A percentile compares a stretch with the other conserved stretches of the same genome.
These are phyloP conservation scores for Penicillium samsonianum DNA, from an alignment of 495 filamentous ascomycete genomes.

Conservation along the genomic window DNA sequence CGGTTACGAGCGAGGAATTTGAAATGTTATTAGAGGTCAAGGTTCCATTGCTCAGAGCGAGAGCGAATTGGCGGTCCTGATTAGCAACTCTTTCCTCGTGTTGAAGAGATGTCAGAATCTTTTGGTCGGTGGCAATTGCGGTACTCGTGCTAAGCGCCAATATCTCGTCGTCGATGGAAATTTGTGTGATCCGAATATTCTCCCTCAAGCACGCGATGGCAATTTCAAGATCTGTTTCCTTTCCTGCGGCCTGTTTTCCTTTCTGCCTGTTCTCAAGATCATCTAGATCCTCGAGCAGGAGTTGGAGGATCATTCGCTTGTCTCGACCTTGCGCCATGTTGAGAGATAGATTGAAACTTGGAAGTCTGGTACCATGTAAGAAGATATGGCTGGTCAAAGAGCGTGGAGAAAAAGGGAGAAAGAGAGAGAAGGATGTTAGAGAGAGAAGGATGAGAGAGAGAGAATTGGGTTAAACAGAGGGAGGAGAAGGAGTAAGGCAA, in stretches of 20 bases:
- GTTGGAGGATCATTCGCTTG: not conserved
- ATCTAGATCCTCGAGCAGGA: not conserved
- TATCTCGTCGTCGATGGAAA: not conserved
- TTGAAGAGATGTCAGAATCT: not conserved
- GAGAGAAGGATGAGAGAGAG: not conserved
- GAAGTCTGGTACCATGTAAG: no score
- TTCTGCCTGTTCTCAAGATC: not conserved
- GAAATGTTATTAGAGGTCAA: not conserved
- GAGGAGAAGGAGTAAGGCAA: no score
- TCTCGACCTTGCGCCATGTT: not conserved
- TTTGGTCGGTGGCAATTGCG: slow-evolving; percentile 11
- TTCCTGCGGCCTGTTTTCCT: not conserved
- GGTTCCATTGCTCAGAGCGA: not conserved
- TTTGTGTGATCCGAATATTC: not conserved
- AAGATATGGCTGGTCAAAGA: not conserved
- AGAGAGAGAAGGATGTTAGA: not conserved
- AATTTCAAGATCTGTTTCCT: not conserved
- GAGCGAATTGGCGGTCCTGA: not conserved
- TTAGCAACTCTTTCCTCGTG: slow-evolving; percentile 3
- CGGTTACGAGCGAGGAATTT: not conserved
- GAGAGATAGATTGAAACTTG: not conserved
- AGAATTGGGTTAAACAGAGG: no score
- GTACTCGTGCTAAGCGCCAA: slow-evolving; percentile 6
- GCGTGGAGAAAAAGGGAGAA: not conserved
- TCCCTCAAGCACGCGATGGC: not conserved